Percentiles rank a stretch among this genome's conserved stretches.
Evolutionary conservation across 2,329 filamentous ascomycete genomes (phyloP).

Genomic region (Exophiala viscosa): DNA sequence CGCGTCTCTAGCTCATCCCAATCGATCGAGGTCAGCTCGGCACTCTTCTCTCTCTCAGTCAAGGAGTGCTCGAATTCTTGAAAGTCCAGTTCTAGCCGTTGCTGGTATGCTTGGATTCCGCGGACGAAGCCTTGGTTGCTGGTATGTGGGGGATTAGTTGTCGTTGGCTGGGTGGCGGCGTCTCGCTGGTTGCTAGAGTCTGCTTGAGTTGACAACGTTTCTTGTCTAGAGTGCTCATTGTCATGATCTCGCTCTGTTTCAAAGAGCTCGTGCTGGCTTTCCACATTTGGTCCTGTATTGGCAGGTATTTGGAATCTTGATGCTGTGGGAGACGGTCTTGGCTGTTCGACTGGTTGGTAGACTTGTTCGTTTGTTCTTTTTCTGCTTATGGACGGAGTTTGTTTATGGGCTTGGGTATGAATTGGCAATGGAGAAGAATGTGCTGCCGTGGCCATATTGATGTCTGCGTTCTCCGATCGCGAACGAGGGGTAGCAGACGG

Average conservation of each 20-base stretch:
- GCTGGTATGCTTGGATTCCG: constrained; percentile 20
- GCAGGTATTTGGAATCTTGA: constrained; percentile 11
- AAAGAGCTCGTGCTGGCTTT: not conserved
- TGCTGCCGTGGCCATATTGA: constrained; percentile 1
- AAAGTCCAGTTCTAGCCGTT: constrained; percentile 23
- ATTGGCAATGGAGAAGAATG: constrained; percentile 17
- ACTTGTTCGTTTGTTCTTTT: constrained; percentile 25
- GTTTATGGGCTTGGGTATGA: constrained; percentile 6
- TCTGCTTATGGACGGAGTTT: constrained; percentile 7
- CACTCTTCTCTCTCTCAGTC: constrained; percentile 40
- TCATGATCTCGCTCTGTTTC: not conserved
- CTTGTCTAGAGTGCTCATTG: not conserved
- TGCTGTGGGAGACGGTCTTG: constrained; percentile 10
- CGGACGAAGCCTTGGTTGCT: constrained; percentile 10
- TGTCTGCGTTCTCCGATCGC: constrained; percentile 7
- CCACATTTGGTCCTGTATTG: not conserved
- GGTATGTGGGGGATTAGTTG: not conserved
- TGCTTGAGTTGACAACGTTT: not conserved
- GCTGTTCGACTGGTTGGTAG: constrained; percentile 13
- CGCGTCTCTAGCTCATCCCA: constrained; percentile 72
- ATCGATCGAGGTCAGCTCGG: constrained; percentile 59
- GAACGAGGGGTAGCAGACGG: no score
- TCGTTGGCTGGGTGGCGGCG: not conserved
- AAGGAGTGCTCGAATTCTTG: constrained; percentile 24
- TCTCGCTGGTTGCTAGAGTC: not conserved